phyloP scores from a whole-genome alignment of 441 rosid genomes.

The Rhodomyrtus psidioides region DNA sequence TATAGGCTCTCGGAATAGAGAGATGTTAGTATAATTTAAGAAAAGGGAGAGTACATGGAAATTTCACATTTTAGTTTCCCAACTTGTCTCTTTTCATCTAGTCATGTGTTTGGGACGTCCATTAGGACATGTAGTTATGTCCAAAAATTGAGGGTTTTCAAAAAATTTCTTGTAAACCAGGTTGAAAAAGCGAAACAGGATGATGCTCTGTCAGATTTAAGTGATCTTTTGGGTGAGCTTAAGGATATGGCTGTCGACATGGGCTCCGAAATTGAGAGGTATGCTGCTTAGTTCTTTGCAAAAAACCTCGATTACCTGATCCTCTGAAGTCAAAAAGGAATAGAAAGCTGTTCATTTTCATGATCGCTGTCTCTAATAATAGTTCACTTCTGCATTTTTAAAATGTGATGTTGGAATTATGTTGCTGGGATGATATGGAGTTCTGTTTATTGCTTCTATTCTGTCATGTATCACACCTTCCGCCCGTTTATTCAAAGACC shows the following conservation, averaged over 20 bases:
- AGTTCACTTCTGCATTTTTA: not conserved
- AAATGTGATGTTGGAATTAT: not conserved
- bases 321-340: not conserved
- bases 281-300: not conserved
- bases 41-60: not conserved
- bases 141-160: not conserved
- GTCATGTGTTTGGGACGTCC: not conserved
- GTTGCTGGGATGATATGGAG: not conserved
- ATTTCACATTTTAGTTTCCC: not conserved
- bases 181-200: slow-evolving; percentile 11
- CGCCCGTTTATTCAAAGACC: not conserved
- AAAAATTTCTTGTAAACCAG: not conserved
- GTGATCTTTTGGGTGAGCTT: slow-evolving; percentile 9
- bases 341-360: not conserved
- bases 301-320: not conserved
- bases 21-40: not conserved
- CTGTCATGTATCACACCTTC: not conserved
- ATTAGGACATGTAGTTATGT: not conserved
- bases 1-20: not conserved
- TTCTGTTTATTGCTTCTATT: not conserved
- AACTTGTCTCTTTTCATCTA: not conserved
- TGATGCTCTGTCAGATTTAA: slow-evolving; percentile 8
- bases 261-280: slow-evolving; percentile 12
- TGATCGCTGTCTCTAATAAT: not conserved
- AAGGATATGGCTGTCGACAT: slow-evolving; percentile 15